These are phyloP conservation scores for Brasilioporus rufonigricans DNA, from an alignment of 768 basidiomycete genomes.

Conservation along the genomic window DNA sequence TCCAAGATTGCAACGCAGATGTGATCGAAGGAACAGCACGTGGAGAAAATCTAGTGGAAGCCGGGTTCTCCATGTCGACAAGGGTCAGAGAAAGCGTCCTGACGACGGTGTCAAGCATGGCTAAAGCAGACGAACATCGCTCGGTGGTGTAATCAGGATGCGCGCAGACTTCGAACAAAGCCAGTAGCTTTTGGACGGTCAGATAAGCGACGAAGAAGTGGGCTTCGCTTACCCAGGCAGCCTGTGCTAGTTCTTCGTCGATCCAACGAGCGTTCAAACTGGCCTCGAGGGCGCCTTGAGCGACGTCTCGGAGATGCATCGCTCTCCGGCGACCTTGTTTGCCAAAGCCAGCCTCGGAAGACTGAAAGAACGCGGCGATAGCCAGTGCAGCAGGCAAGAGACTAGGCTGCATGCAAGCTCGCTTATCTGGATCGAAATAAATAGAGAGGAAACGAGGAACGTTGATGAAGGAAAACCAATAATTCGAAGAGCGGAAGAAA, in stretches of 20 bases:
- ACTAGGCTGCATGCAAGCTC: slow-evolving; percentile 64
- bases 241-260: slow-evolving; percentile 71
- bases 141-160: slow-evolving; percentile 58
- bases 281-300: slow-evolving; percentile 67
- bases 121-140: slow-evolving; percentile 55
- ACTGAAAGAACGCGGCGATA: slow-evolving; percentile 66
- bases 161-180: slow-evolving; percentile 69
- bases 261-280: slow-evolving; percentile 71
- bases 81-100: slow-evolving; percentile 56
- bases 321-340: slow-evolving; percentile 53
- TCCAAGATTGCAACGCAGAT: slow-evolving; percentile 12
- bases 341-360: slow-evolving; percentile 58
- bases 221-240: slow-evolving; percentile 61
- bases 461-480: slow-evolving; percentile 76
- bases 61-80: slow-evolving; percentile 58
- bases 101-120: slow-evolving; percentile 67
- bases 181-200: slow-evolving; percentile 48
- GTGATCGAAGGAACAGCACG: slow-evolving; percentile 49
- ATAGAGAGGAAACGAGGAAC: slow-evolving; percentile 63
- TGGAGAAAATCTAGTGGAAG: slow-evolving; percentile 46
- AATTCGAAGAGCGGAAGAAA: slow-evolving; percentile 60
- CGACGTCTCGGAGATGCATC: slow-evolving; percentile 60
- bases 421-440: slow-evolving; percentile 51
- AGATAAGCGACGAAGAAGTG: slow-evolving; percentile 5
- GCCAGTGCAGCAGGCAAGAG: slow-evolving; percentile 61